Base-by-base conservation (phyloP, 2,329 filamentous ascomycete genomes). In the Juglanconis oblonga region DNA sequence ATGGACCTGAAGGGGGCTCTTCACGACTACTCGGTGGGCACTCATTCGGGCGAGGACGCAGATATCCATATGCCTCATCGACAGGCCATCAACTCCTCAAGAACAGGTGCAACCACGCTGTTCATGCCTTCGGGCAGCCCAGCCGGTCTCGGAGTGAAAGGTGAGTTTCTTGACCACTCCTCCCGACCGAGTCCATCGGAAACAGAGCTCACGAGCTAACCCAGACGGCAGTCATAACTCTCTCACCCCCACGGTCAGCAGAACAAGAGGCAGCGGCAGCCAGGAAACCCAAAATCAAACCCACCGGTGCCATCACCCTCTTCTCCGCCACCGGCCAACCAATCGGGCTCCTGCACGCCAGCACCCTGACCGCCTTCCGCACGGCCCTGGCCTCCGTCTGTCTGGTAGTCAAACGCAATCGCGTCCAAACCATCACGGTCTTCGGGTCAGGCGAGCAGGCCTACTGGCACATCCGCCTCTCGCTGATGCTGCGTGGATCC, bases 381-480 rank as follows among this genome's bases (percentile, higher is more conserved):
- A 95, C 91, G 0, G 89, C 90, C 0, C 78, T 94, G 10, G 86
- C 86, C 1, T 89, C 88, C 4, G 84, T 88, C 57, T 86, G 87
- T 32, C 79, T 92, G 0, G 79, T 92, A 38, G 73, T 75, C 24
- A 83, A 82, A 42, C 90, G 94, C 58, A 79, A 83, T 58, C 82
- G 83, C 33, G 88, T 96, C 47, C 87, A 88, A 70, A 91, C 87
- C 13, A 71, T 97, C 10, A 87, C 89, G 13, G 88, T 96, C 56
- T 98, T 97, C 72, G 94, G 94, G 31, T 88, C 89, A 38, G 94
- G 94, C 50, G 87, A 89, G 67, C 93, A 97, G 77, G 94, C 94
- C 11, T 96, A 94, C 77, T 98, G 93, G 93, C 94, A 97, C 72
- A 86, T 96, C 48, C 88, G 92, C 1, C 82, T 98, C 4, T 88